Conservation (phyloP, 768 basidiomycete species). For the Panellus pusillus region DNA sequence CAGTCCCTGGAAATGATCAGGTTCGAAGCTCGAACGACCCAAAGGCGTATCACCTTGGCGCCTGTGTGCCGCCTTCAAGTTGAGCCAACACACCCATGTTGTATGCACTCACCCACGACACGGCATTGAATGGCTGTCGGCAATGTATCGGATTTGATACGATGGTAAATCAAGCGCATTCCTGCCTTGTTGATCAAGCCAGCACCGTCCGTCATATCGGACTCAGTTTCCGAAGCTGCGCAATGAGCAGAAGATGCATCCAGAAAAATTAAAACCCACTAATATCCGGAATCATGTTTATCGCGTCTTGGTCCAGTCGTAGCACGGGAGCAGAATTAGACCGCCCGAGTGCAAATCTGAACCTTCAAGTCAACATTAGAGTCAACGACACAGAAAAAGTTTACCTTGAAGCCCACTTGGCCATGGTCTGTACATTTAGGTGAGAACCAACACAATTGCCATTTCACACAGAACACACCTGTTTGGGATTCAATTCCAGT, state of each 20-base stretch:
- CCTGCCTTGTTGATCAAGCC: slow-evolving; percentile 36
- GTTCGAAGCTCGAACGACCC: background rate
- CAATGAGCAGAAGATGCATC: slow-evolving; percentile 5
- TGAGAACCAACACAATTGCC: background rate
- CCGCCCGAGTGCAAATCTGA: slow-evolving; percentile 40
- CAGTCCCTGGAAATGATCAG: slow-evolving; percentile 24
- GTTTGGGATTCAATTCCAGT: slow-evolving; percentile 35
- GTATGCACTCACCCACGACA: slow-evolving; percentile 26
- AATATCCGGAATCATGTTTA: slow-evolving; percentile 35
- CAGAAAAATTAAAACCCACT: slow-evolving; percentile 6
- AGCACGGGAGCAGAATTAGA: slow-evolving; percentile 53
- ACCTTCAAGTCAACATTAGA: background rate
- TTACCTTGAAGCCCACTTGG: slow-evolving; percentile 49
- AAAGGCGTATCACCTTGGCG: slow-evolving; percentile 9
- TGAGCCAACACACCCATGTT: background rate
- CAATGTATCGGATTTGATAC: slow-evolving; percentile 30
- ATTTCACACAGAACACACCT: slow-evolving; percentile 32
- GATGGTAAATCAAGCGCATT: slow-evolving; percentile 26
- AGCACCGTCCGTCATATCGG: slow-evolving; percentile 43
- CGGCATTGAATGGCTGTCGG: slow-evolving; percentile 43
- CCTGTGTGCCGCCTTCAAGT: background rate
- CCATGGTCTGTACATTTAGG: slow-evolving; percentile 37
- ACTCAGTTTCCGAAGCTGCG: slow-evolving; percentile 28
- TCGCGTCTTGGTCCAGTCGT: slow-evolving; percentile 29
- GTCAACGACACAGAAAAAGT: background rate